These are phyloP conservation scores for Mycotypha africana DNA, from an alignment of 371 early-diverging fungal genomes.

Conservation along the genomic window DNA sequence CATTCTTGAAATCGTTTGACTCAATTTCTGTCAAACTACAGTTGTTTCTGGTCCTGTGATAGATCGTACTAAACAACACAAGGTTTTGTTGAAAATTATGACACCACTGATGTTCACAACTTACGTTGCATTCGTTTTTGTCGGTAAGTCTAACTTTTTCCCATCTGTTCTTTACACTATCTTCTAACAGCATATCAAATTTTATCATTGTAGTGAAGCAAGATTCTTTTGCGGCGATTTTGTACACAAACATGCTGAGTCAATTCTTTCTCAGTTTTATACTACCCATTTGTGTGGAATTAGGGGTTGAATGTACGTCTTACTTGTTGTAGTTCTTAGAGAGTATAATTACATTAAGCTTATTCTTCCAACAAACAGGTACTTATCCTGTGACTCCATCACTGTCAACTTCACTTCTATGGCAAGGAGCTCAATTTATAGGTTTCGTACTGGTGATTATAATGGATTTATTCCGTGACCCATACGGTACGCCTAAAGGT, in stretches of 20 bases:
- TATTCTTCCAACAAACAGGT: no score
- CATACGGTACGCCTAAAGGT: slow-evolving; percentile 18
- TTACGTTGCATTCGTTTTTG: slow-evolving; percentile 42
- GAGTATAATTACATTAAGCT: no score
- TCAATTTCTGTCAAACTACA: no score
- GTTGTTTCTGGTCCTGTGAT: slow-evolving; percentile 44
- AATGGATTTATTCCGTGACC: slow-evolving; percentile 33
- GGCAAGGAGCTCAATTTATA: slow-evolving; percentile 47
- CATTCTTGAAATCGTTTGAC: no score
- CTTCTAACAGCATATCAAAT: no score
- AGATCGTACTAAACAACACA: slow-evolving; percentile 49
- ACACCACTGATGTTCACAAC: slow-evolving; percentile 45
- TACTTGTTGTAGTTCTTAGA: no score
- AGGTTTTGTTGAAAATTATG: slow-evolving; percentile 30
- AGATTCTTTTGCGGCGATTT: slow-evolving; percentile 37
- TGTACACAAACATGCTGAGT: slow-evolving; percentile 38
- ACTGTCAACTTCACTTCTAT: slow-evolving; percentile 44
- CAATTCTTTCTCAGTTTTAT: slow-evolving; percentile 45
- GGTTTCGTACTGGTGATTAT: slow-evolving; percentile 39
- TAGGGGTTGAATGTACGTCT: slow-evolving; percentile 44
- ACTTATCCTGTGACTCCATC: slow-evolving; percentile 52
- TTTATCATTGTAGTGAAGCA: slow-evolving; percentile 31
- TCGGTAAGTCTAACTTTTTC: no score
- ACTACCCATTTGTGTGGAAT: slow-evolving; percentile 48
- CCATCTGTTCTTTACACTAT: no score